Base-by-base conservation (phyloP, 2,329 filamentous ascomycete species). In the Colletotrichum viniferum region DNA sequence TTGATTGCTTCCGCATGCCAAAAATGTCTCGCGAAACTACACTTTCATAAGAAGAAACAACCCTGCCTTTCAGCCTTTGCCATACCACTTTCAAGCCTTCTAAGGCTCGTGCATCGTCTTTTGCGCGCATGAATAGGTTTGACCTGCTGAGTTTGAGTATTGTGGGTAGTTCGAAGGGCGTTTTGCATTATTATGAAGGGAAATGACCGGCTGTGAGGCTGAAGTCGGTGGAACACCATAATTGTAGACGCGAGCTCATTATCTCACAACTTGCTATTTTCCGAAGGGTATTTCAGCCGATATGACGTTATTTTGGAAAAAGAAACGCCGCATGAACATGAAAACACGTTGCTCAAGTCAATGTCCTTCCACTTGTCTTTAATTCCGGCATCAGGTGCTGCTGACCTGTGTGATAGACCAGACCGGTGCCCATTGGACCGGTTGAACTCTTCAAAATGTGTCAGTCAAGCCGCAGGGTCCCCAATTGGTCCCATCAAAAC, bases 301-400 rank as follows among this genome's bases (percentile, higher is more conserved):
- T 5, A 26, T 4, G 4, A 26, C 26, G 3, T 0, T 9, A 56
- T 7, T 56, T 56, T 56, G 0, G 26, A 56, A 1, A 13, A 9
- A 0, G 10, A 56, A 56, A 2, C 12, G 4, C 4, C 0, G 12
- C n/a, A 13, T 2, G 52, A 24, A 56, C 5, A 56, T 26, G 52
- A 21, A 21, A 56, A 14, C 52, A 56, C 0, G 3, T 13, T 56
- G 12, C 5, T 14, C 12, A 56, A 56, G 52, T 56, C 48, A 55
- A 5, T 0, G 0, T 21, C 2, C 10, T 4, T 21, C 24, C 2
- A 4, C 0, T 26, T 26, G n/a, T 56, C 8, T n/a, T 5, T 2
- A 2, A 4, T 7, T 56, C 10, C 18, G 14, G 52, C 7, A 56
- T 56, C 52, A 10, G n/a, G 4, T 24, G n/a, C 52, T 1, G 3